Base-by-base conservation (phyloP, 176 grass and related monocot species). In the Musa schizocarpa region DNA sequence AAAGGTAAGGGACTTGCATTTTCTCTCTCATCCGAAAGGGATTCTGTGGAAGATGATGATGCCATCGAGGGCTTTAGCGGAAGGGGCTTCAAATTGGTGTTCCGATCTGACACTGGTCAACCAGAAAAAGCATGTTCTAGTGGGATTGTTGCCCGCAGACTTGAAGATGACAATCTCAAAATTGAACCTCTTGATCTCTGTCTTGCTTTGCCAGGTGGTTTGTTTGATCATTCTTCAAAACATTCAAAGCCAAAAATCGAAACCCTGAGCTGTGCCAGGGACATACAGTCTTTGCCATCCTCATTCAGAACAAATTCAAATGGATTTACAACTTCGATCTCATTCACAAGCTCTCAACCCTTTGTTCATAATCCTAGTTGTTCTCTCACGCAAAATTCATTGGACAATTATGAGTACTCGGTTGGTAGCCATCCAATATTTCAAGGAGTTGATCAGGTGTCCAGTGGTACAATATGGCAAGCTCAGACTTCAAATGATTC, bases 121-220 rank as follows among this genome's bases (percentile, higher is more conserved):
- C 53, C 55, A 34, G 72, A 84, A 76, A 74, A 78, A 75, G 61
- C 27, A 49, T 72, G 64, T 53, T 75, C 53, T 80, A 51, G 76
- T 81, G 70, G 72, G 50, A 79, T 11, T 62, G 53, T 11, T 74
- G 49, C 29, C 53, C 48, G 65, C 49, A 98, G 89, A 74, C 29
- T 57, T 23, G 80, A 82, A 72, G 11, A 83, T 71, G 86, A 88
- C 0, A 75, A 72, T 63, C 66, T 81, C 78, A 93, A 87, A 59
- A 56, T 78, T 61, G 87, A 84, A 73, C 88, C 75, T 68, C 88
- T 98, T 65, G 88, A 98, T 87, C 88, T 98, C 70, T 98, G 88
- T 16, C 86, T 98, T 73, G 86, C 84, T 69, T 77, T 98, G 23
- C 89, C 95, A 78, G 90, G 78, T 82, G 65, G 74, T 69, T 89